These are phyloP conservation scores for Dothistroma septosporum DNA, from an alignment of 2,329 filamentous ascomycete species.

Conservation along the genomic window DNA sequence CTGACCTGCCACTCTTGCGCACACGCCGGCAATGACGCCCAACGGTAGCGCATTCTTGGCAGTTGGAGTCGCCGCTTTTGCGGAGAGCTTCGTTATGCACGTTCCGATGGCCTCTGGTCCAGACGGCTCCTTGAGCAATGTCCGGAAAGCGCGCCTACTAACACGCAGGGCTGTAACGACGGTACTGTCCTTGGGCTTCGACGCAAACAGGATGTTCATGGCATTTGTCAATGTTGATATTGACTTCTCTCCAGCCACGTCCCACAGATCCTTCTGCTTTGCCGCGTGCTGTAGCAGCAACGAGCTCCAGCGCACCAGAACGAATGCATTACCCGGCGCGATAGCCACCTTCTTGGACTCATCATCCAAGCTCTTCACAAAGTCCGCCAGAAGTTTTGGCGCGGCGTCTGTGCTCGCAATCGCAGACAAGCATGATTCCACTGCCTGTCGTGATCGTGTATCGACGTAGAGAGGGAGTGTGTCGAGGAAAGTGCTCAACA, in stretches of 20 bases:
- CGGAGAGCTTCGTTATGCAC: conserved; percentile 62
- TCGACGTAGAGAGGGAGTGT: conserved; percentile 87
- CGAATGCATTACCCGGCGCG: conserved; percentile 76
- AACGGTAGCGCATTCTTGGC: conserved; percentile 72
- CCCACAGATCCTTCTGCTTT: conserved; percentile 57
- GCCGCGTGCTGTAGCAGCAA: conserved; percentile 69
- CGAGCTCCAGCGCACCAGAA: conserved; percentile 85
- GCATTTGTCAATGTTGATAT: conserved; percentile 66
- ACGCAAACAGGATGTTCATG: conserved; percentile 71
- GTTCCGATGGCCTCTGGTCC: conserved; percentile 59
- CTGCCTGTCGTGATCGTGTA: conserved; percentile 74
- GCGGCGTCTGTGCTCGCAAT: conserved; percentile 59
- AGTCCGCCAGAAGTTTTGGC: conserved; percentile 55
- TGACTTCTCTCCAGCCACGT: conserved; percentile 61
- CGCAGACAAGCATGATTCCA: conserved; percentile 71
- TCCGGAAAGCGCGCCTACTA: conserved; percentile 74
- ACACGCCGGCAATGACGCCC: conserved; percentile 83
- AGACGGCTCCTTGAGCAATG: conserved; percentile 60
- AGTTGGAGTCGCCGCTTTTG: conserved; percentile 61
- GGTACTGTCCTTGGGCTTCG: conserved; percentile 60
- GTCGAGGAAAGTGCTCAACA: conserved; percentile 70
- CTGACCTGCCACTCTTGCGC: conserved; percentile 63
- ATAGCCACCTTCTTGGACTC: conserved; percentile 76
- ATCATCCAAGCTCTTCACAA: conserved; percentile 63
- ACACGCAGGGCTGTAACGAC: conserved; percentile 70